phyloP scores from a whole-genome alignment of 305 asterid genomes.

The Fraxinus floribunda region DNA sequence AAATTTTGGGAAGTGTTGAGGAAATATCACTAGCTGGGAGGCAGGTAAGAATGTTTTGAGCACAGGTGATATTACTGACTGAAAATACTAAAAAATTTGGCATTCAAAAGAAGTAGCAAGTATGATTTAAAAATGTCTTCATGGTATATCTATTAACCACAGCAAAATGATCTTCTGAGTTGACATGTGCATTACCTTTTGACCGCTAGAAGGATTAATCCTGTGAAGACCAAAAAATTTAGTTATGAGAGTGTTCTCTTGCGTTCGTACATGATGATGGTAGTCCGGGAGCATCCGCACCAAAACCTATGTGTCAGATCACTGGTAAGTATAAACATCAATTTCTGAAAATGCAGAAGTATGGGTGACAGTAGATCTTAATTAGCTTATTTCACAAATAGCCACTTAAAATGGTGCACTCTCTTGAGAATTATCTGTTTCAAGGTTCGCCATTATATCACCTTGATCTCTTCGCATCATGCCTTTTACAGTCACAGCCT shows the following conservation, averaged over 20 bases:
- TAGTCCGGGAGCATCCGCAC: conserved; percentile 93
- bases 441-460: not conserved
- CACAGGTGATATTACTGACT: not conserved
- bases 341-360: not conserved
- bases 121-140: not conserved
- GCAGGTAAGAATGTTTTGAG: not conserved
- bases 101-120: not conserved
- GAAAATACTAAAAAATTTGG: not conserved
- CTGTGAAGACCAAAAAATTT: conserved; percentile 98
- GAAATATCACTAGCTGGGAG: not conserved
- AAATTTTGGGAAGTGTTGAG: not conserved
- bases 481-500: not conserved
- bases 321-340: conserved; percentile 18
- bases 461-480: not conserved
- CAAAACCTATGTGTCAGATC: conserved; percentile 62
- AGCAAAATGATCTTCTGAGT: not conserved
- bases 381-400: not conserved
- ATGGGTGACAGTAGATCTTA: not conserved
- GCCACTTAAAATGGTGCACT: not conserved
- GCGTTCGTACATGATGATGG: conserved; percentile 66
- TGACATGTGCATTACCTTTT: conserved; percentile 58
- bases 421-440: not conserved
- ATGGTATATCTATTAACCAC: not conserved
- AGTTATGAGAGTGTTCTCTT: conserved; percentile 88
- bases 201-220: conserved; percentile 89